Base-by-base conservation (phyloP, 495 filamentous ascomycete genomes). In the Hypoxylon crocopeplum region DNA sequence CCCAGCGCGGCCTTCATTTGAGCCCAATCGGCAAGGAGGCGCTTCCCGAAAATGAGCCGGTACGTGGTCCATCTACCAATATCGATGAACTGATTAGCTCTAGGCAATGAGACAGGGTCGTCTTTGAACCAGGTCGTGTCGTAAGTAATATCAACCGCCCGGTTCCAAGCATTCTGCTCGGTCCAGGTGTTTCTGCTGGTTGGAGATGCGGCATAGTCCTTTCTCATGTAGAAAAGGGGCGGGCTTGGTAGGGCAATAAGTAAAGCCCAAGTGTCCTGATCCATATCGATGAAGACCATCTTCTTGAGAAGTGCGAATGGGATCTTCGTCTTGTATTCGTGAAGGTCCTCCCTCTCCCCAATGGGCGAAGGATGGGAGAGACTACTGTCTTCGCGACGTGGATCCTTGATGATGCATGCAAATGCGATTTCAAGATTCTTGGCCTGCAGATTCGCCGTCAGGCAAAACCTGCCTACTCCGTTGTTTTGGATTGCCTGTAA, bases 21-120 rank as follows among this genome's bases (percentile, higher is more conserved):
- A 5, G 61, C 33, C 66, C 83, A 86, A 1, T 61, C 47, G 3
- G 51, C 11, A 0, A 55, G 34, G 11, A 60, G 55, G 5, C 69
- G 55, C 16, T 66, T 51, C 5, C 71, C 46, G 46, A 92, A 79
- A 1, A 72, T 66, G 12, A 91, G 68, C 37, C 79, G 74, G 63
- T 89, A 90, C 3, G 84, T 86, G 12, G 82, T 89, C 88, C 89
- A 92, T 22, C 84, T 80, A 20, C 92, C 93, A 47, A 95, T 84
- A 72, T 97, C 90, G 48, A 97, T 85, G 21, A 86, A 72, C 5
- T 85, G 77, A 8, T 75, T 71, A 5, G 67, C 55, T 36, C 83
- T 86, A 3, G 76, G 82, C 10, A 93, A 71, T 6, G 79, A 81
- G 0, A 91, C 73, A 0, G 81, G 71, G 1, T 69, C 46, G 10